Evolutionary conservation across 306 rosid genomes (phyloP).

Genomic region (Heteromeles arbutifolia): DNA sequence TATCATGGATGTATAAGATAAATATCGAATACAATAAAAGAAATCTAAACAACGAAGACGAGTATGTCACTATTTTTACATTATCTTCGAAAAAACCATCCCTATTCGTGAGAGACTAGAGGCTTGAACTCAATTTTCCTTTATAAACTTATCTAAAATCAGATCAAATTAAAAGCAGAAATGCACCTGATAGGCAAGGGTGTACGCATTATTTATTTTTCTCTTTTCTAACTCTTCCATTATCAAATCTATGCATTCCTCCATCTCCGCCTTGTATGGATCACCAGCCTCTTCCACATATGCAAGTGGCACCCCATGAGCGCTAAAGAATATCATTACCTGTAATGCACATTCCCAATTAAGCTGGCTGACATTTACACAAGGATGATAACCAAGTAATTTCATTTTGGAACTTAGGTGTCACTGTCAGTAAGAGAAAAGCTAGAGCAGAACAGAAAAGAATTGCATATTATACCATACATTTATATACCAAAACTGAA

Average conservation of each 20-base stretch:
- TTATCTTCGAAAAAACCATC: background rate
- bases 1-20: background rate
- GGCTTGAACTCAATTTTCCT: background rate
- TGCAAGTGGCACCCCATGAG: constrained; percentile 96
- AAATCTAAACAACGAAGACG: background rate
- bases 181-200: constrained; percentile 91
- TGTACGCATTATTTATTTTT: constrained; percentile 59
- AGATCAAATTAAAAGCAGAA: background rate
- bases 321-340: constrained; percentile 92
- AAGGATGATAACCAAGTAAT: background rate
- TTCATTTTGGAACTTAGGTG: background rate
- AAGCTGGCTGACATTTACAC: background rate
- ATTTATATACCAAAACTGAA: background rate
- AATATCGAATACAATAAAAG: background rate
- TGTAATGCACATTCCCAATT: constrained; percentile 22
- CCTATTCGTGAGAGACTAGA: background rate
- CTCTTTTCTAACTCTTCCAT: constrained; percentile 90
- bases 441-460: background rate
- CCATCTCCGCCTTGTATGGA: constrained; percentile 98
- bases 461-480: background rate
- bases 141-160: background rate
- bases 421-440: background rate
- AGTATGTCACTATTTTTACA: background rate
- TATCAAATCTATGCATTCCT: constrained; percentile 86
- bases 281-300: constrained; percentile 98